phyloP scores from a whole-genome alignment of 176 grass and related monocot genomes.

The Raddia guianensis region DNA sequence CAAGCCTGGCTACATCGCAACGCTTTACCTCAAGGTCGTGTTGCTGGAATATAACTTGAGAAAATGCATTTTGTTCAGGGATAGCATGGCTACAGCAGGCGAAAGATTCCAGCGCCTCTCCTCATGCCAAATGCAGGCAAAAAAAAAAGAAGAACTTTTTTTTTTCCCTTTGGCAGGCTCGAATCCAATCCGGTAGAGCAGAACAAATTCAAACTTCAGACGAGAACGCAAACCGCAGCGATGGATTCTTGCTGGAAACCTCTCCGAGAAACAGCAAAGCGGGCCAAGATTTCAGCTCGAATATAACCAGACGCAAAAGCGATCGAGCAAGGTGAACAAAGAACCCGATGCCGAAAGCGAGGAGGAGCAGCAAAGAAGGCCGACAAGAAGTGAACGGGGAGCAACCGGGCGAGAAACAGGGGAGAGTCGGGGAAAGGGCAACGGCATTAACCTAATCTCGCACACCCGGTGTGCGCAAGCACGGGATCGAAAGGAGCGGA shows the following conservation, averaged over 20 bases:
- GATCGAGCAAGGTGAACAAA: conserved; percentile 21
- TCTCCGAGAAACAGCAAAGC: background rate
- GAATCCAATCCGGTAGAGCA: background rate
- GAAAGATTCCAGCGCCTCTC: background rate
- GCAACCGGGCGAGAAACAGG: conserved; percentile 30
- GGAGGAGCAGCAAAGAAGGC: conserved; percentile 18
- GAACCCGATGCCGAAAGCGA: conserved; percentile 45
- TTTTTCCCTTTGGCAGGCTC: background rate
- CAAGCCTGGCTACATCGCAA: background rate
- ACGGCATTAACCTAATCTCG: conserved; percentile 43
- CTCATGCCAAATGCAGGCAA: conserved; percentile 26
- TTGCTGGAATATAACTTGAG: conserved; percentile 59
- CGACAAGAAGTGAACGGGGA: conserved; percentile 49
- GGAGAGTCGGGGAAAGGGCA: conserved; percentile 32
- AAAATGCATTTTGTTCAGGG: conserved; percentile 59
- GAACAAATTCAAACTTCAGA: background rate
- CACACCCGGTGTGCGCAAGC: conserved; percentile 23
- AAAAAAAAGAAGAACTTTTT: background rate
- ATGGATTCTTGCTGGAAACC: background rate
- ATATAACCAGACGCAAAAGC: conserved; percentile 31
- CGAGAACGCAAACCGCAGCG: background rate
- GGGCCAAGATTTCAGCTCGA: conserved; percentile 40
- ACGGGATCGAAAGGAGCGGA: conserved; percentile 44
- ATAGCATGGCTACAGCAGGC: conserved; percentile 30
- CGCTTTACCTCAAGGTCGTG: conserved; percentile 39